Evolutionary conservation across 768 basidiomycete genomes (phyloP), one percentile per base, ranked within the genome.

Genomic region (Phaeotremella fagi): DNA sequence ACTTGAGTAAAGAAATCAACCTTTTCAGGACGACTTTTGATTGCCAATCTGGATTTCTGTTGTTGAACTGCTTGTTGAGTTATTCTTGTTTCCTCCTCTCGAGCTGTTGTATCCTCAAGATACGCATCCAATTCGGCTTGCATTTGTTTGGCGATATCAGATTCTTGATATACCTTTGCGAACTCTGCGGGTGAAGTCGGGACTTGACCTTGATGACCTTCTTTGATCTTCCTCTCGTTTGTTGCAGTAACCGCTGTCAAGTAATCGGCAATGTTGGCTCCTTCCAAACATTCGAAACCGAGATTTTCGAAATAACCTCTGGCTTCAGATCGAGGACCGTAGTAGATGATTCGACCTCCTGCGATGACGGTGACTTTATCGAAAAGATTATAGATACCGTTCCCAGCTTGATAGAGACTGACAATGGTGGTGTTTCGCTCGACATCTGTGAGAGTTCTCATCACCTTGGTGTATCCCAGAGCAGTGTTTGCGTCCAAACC

Each of bases 321-420:
- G 14, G 79, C 79, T 26, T 72, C 68, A 3, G 63, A 57, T n/a
- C 70, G 63, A 7, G 69, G 73, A 16, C 80, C 79, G 50, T 77
- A 80, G 66, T 78, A 80, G 54, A 80, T 75, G 48, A 75, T 68
- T 15, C 75, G 60, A 4, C 80, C 80, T 60, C 77, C 75, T 50
- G 78, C 77, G 15, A 80, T 72, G 22, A 79, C 77, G 37, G 76
- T 67, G 58, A 77, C 78, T 59, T 78, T 78, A 70, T 78, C 78
- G 48, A 78, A 79, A 15, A 75, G 59, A 51, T 68, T 50, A 37
- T 65, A 65, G 38, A 68, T 64, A 1, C 61, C 61, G 31, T 68
- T 63, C 33, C 61, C 60, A 22, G 66, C 66, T 46, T 68, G 64
- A 43, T 72, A 73, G 7, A 73, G 63, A 18, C 65, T 65, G 44